Conservation (phyloP, 1,139 yeast genomes). For the Debaryomyces subglobosus region DNA sequence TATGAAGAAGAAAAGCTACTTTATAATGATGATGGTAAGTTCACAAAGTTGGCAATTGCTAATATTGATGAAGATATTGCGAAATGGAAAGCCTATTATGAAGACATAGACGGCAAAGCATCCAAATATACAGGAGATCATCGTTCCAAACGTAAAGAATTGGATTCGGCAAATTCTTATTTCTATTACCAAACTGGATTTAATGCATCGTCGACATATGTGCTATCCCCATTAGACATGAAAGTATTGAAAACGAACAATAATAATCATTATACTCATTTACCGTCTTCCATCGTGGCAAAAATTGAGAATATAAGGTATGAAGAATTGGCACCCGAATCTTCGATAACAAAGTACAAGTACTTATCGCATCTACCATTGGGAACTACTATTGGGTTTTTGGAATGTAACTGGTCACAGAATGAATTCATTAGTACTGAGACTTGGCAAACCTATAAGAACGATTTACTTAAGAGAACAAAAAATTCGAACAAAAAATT, state of each 20-base stretch:
- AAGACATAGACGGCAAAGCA: not conserved
- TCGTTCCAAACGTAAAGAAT: not conserved
- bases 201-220: conserved; percentile 64
- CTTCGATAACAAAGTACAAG: conserved; percentile 63
- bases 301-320: conserved; percentile 71
- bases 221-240: conserved; percentile 78
- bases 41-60: conserved; percentile 57
- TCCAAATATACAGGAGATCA: not conserved
- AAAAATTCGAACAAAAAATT: conserved; percentile 55
- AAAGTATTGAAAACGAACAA: conserved; percentile 68
- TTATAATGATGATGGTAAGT: conserved; percentile 63
- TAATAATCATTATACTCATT: conserved; percentile 55
- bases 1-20: conserved; percentile 59
- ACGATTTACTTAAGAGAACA: conserved; percentile 64
- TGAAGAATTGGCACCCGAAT: conserved; percentile 58
- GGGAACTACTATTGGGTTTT: conserved; percentile 81
- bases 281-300: conserved; percentile 67
- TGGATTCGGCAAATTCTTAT: conserved; percentile 14
- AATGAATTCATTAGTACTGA: conserved; percentile 47
- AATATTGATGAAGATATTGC: conserved; percentile 53
- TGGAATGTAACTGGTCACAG: conserved; percentile 82
- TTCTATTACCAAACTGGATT: conserved; percentile 71
- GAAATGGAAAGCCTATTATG: conserved; percentile 26
- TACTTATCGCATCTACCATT: conserved; percentile 80
- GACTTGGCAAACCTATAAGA: conserved; percentile 57